These are phyloP conservation scores for Ganoderma lucidum DNA, from an alignment of 1,284 basidiomycete genomes.

Conservation along the genomic window DNA sequence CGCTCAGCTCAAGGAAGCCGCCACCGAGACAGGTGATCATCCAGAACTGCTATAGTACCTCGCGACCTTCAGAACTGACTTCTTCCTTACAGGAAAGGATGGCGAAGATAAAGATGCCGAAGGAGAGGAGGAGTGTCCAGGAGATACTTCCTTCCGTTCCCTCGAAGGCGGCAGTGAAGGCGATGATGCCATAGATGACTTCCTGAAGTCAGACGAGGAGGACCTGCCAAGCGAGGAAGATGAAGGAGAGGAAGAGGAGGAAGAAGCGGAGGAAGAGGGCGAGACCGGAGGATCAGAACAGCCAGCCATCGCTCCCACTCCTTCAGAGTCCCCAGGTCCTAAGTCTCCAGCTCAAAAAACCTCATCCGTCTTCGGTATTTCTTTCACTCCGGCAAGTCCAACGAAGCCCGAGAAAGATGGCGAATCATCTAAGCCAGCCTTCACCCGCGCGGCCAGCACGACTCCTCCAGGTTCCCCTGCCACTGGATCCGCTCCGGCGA, in stretches of 20 bases:
- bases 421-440: slow-evolving; percentile 16
- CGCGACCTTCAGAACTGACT: neutral
- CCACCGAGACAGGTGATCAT: slow-evolving; percentile 19
- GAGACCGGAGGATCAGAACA: neutral
- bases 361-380: slow-evolving; percentile 5
- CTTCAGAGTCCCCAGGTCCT: slow-evolving; percentile 27
- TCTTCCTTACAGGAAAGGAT: slow-evolving; percentile 12
- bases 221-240: slow-evolving; percentile 20
- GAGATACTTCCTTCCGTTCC: slow-evolving; percentile 32
- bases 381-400: slow-evolving; percentile 14
- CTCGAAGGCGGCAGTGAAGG: slow-evolving; percentile 30
- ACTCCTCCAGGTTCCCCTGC: slow-evolving; percentile 67
- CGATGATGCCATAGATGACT: slow-evolving; percentile 35
- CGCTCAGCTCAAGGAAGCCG: slow-evolving; percentile 27
- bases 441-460: slow-evolving; percentile 44
- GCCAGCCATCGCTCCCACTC: slow-evolving; percentile 22
- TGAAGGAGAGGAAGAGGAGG: slow-evolving; percentile 45
- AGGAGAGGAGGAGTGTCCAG: slow-evolving; percentile 35
- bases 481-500: slow-evolving; percentile 1
- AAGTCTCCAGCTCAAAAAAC: slow-evolving; percentile 20
- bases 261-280: slow-evolving; percentile 34
- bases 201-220: slow-evolving; percentile 36
- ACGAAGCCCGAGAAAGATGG: slow-evolving; percentile 9
- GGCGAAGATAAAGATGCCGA: slow-evolving; percentile 33
- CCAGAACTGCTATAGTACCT: neutral